Evolutionary conservation across 2,329 filamentous ascomycete species (phyloP), one percentile per base, ranked within the genome.

Genomic region (Neopestalotiopsis clavispora): DNA sequence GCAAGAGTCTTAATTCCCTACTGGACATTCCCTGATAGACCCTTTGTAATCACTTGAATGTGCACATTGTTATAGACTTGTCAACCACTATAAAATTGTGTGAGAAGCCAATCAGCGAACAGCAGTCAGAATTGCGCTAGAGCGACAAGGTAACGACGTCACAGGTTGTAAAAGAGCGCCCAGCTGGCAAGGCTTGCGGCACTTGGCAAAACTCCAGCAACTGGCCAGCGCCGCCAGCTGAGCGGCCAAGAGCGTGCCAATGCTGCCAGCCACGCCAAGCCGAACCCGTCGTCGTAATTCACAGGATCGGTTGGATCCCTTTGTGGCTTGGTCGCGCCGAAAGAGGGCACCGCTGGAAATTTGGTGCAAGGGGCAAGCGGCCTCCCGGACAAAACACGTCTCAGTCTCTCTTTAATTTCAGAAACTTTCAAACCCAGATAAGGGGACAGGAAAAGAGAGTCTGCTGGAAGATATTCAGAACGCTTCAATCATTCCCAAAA

Each of bases 211-310:
- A 5, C 23, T 3, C 1, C 1, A 1, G 34, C 34, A 38, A 7
- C 10, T 38, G 34, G 34, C 23, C 3, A 28, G 23, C 23, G 23
- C 23, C 23, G 23, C 34, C 34, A 38, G 34, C 34, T 52, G 45
- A 17, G 20, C 12, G 30, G 28, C 57, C 57, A 20, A 23, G 60
- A 30, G 13, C 28, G 28, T 45, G n/a, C 52, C 23, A 28, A 28
- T 28, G 23, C 23, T 28, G 23, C 23, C 63, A 66, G 63, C 63
- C 63, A 66, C 63, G 63, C 63, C 49, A 66, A 57, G 32, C 63
- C 40, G 30, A 62, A 14, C 32, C 32, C n/a, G n/a, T 38, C 32
- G 59, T 34, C 60, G 60, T 63, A 23, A 34, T 40, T 30, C 28
- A 30, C 7, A 60, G 60, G 12, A 63, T 20, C 60, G 60, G 62